Evolutionary conservation across 305 asterid genomes (phyloP).

Genomic region (Fraxinus xanthoxyloides): DNA sequence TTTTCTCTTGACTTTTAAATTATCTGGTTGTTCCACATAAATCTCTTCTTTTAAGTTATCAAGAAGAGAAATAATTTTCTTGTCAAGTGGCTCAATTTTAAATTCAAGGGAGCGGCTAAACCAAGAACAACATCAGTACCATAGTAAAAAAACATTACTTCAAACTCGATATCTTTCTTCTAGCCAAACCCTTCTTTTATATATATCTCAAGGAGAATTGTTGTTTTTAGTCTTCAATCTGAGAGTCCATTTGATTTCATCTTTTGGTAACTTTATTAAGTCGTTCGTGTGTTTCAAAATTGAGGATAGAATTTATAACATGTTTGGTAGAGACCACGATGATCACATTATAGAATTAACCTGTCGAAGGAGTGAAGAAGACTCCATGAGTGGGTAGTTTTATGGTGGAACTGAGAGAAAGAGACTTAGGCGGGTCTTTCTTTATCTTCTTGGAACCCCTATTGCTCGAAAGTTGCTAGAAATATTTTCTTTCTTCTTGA

Average conservation of each 20-base stretch:
- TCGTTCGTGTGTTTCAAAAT: background rate
- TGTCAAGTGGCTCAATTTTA: background rate
- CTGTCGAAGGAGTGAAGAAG: background rate
- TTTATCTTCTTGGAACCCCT: background rate
- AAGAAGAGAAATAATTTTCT: background rate
- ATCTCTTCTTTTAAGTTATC: background rate
- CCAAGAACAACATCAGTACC: background rate
- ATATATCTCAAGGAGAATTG: background rate
- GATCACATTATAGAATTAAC: background rate
- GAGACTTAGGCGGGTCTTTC: background rate
- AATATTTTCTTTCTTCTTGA: background rate
- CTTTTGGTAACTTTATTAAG: background rate
- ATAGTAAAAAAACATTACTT: background rate
- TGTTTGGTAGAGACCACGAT: background rate
- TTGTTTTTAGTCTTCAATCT: background rate
- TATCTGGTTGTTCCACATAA: background rate
- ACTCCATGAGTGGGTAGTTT: background rate
- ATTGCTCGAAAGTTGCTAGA: background rate
- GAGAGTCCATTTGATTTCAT: background rate
- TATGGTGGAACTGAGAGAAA: background rate
- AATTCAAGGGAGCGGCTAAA: background rate
- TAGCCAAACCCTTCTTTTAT: background rate
- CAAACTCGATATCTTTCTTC: background rate
- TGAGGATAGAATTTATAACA: background rate
- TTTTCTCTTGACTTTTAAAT: background rate